Evolutionary conservation across 2,329 filamentous ascomycete genomes (phyloP).

Genomic region (Truncatella angustata): DNA sequence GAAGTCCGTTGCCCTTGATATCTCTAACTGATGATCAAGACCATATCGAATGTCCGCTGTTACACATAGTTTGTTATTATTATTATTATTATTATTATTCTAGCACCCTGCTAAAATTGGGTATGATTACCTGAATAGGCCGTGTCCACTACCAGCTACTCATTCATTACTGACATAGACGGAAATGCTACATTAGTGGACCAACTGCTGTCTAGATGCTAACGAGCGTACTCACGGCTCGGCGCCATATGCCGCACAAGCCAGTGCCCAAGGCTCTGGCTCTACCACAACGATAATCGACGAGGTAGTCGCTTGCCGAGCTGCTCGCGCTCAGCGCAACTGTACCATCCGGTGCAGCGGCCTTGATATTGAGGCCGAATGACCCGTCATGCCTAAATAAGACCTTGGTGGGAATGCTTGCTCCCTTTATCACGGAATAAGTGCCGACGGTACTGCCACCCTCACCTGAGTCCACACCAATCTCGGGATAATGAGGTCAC

Average conservation of each 20-base stretch:
- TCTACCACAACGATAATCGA: not conserved
- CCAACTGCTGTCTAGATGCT: no score
- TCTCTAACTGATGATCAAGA: no score
- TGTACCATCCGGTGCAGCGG: not conserved
- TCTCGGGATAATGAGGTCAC: not conserved
- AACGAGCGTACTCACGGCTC: no score
- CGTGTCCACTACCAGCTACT: no score
- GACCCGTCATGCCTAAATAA: not conserved
- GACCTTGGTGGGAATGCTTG: not conserved
- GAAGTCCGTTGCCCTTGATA: no score
- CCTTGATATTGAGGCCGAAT: not conserved
- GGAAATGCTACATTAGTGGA: no score
- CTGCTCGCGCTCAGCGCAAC: not conserved
- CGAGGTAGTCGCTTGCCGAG: not conserved
- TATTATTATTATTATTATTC: no score
- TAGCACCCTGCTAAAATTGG: no score
- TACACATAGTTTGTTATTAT: no score
- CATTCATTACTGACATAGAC: no score
- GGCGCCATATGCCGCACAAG: not conserved
- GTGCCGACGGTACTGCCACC: not conserved
- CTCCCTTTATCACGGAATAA: not conserved
- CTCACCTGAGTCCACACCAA: not conserved
- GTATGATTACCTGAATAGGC: no score
- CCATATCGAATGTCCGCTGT: no score
- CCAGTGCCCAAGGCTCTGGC: not conserved